These are phyloP conservation scores for Kwoniella dejecticola DNA, from an alignment of 768 basidiomycete genomes.

Conservation along the genomic window DNA sequence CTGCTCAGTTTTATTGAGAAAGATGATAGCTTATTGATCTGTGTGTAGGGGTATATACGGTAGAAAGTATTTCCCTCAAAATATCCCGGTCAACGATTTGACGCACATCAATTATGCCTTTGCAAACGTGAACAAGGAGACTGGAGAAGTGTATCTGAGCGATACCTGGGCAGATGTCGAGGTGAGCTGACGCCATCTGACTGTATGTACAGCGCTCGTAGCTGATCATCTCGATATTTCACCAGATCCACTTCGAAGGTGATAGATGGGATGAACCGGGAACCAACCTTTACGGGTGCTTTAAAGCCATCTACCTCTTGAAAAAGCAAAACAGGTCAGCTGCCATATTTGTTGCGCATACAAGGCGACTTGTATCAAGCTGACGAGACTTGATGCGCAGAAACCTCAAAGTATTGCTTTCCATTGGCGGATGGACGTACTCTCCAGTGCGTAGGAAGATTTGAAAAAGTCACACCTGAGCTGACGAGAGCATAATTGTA, in stretches of 20 bases:
- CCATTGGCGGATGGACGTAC: constrained; percentile 80
- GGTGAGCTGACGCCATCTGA: constrained; percentile 31
- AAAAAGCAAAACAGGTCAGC: constrained; percentile 75
- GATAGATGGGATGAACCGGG: constrained; percentile 94
- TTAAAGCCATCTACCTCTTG: constrained; percentile 87
- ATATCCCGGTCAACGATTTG: constrained; percentile 78
- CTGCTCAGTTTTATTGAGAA: neutral
- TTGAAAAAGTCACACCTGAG: neutral
- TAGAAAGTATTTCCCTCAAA: constrained; percentile 81
- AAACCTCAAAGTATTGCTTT: constrained; percentile 66
- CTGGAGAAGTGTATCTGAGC: constrained; percentile 83
- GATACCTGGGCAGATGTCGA: constrained; percentile 93
- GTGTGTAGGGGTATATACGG: constrained; percentile 82
- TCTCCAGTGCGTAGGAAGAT: constrained; percentile 21
- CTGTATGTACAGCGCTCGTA: neutral
- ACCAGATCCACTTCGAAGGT: constrained; percentile 85
- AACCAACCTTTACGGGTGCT: constrained; percentile 89
- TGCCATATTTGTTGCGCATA: neutral
- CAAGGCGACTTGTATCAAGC: neutral
- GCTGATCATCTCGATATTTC: neutral
- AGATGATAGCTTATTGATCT: neutral
- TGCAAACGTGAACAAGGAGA: constrained; percentile 78
- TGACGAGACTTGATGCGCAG: constrained; percentile 57
- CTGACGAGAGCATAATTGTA: constrained; percentile 44
- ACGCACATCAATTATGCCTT: constrained; percentile 95